Conservation (phyloP, 495 filamentous ascomycete species). For the Sordaria brevicollis region DNA sequence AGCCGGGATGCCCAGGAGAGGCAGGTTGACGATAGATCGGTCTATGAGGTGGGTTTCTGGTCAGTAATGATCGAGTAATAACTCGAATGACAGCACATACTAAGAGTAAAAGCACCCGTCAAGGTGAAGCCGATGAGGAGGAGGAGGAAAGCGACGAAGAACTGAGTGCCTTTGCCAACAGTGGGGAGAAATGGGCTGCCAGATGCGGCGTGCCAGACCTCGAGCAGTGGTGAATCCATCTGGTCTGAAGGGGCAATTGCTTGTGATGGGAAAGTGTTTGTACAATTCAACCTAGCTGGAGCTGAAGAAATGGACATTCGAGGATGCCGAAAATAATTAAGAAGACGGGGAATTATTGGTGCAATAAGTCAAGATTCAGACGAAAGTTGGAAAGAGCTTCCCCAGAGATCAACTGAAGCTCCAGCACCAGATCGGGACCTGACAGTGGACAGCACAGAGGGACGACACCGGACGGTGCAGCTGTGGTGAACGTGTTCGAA, state of each 20-base stretch:
- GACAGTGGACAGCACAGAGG: background rate
- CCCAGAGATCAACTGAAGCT: background rate
- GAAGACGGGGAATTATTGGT: background rate
- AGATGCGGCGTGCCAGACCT: constrained; percentile 82
- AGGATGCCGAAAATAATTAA: background rate
- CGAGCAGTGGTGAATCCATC: constrained; percentile 66
- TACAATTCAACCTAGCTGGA: background rate
- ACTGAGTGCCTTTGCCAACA: constrained; percentile 74
- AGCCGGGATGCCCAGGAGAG: constrained; percentile 75
- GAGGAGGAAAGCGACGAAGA: constrained; percentile 69
- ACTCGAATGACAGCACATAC: constrained; percentile 41
- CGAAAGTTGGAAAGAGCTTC: background rate
- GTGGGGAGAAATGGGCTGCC: constrained; percentile 72
- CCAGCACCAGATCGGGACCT: background rate
- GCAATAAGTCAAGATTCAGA: background rate
- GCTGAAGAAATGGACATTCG: background rate
- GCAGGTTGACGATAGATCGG: constrained; percentile 69
- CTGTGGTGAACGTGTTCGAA: constrained; percentile 14
- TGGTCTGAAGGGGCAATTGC: constrained; percentile 8
- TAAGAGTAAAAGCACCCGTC: constrained; percentile 68
- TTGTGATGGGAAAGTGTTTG: background rate
- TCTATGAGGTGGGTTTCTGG: constrained; percentile 42
- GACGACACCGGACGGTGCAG: background rate
- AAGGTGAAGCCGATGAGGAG: constrained; percentile 57
- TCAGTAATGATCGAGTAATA: background rate